Conservation (phyloP, 306 rosid species). For the Astragalus glycyphyllos region DNA sequence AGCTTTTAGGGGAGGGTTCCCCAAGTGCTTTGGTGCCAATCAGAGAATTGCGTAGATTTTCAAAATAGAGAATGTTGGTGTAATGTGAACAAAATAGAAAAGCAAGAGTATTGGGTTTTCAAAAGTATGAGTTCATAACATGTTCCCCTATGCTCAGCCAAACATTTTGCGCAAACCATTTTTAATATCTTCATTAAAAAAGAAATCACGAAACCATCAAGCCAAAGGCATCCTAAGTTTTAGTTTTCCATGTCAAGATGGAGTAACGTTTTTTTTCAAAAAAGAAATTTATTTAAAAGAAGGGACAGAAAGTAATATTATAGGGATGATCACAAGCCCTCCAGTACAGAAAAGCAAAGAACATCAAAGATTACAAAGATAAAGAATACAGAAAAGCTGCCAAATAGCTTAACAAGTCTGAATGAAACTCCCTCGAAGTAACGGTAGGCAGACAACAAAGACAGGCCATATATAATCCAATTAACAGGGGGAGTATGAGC, state of each 20-base stretch:
- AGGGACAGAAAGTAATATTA: not conserved
- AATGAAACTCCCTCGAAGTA: constrained; percentile 11
- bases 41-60: not conserved
- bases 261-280: not conserved
- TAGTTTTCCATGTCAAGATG: constrained; percentile 12
- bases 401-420: not conserved
- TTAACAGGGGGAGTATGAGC: not conserved
- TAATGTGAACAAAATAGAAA: constrained; percentile 27
- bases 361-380: not conserved
- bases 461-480: constrained; percentile 2
- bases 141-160: not conserved
- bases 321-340: constrained; percentile 1
- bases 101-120: not conserved
- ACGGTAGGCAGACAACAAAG: constrained; percentile 18
- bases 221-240: constrained; percentile 18
- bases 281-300: not conserved
- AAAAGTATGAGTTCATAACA: not conserved
- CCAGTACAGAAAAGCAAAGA: constrained; percentile 28
- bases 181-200: constrained; percentile 16
- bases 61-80: constrained; percentile 9
- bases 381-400: constrained; percentile 10
- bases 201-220: constrained; percentile 23
- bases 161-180: constrained; percentile 4
- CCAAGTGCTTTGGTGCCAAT: no score
- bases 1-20: no score